Conservation (phyloP, 805 yeast genomes). For the Barnettozyma siamensis region DNA sequence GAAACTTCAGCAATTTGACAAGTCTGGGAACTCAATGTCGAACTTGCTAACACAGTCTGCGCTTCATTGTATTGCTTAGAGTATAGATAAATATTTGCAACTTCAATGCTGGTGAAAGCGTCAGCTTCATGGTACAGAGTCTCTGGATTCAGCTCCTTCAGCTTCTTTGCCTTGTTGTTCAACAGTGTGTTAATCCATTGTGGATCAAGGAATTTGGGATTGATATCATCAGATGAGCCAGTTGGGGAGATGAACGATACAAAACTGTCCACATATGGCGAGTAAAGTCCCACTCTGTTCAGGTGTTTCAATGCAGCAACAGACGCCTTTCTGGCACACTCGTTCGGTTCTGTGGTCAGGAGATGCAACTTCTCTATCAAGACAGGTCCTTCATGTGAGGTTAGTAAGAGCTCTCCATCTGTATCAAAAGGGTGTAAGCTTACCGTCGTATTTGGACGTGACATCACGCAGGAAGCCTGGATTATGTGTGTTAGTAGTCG, state of each 20-base stretch:
- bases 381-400: slow-evolving; percentile 14
- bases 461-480: slow-evolving; percentile 4
- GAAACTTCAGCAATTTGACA: slow-evolving; percentile 19
- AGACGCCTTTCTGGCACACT: slow-evolving; percentile 12
- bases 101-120: slow-evolving; percentile 11
- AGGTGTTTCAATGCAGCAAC: slow-evolving; percentile 16
- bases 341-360: slow-evolving; percentile 6
- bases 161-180: slow-evolving; percentile 3
- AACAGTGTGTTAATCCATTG: slow-evolving; percentile 7
- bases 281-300: slow-evolving; percentile 11
- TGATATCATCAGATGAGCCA: background rate
- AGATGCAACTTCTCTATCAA: slow-evolving; percentile 18
- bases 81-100: slow-evolving; percentile 15
- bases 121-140: slow-evolving; percentile 22
- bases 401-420: slow-evolving; percentile 1
- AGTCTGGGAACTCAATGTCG: slow-evolving; percentile 12
- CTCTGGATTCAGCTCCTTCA: slow-evolving; percentile 15
- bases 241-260: slow-evolving; percentile 5
- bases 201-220: slow-evolving; percentile 3
- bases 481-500: too few relatives aligned
- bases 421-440: background rate
- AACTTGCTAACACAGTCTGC: slow-evolving; percentile 12
- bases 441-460: slow-evolving; percentile 6
- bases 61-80: slow-evolving; percentile 20
- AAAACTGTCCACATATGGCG: slow-evolving; percentile 17